These are phyloP conservation scores for Nemania sp. DNA, from an alignment of 2,329 filamentous ascomycete species.

Conservation along the genomic window DNA sequence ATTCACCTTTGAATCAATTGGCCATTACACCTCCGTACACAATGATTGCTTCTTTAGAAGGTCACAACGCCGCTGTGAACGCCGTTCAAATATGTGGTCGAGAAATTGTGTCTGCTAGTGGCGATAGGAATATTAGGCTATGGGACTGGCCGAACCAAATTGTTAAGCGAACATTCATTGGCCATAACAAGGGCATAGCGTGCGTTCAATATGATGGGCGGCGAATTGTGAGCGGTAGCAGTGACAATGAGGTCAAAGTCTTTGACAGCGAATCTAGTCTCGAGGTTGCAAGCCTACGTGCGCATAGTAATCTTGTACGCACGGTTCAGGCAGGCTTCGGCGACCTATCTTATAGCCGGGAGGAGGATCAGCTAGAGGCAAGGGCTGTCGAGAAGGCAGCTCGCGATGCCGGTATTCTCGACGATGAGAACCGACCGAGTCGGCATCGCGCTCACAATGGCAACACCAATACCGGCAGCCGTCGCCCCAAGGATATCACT, in stretches of 20 bases:
- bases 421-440: slow-evolving; percentile 51
- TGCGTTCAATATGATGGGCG: slow-evolving; percentile 97
- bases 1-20: slow-evolving; percentile 58
- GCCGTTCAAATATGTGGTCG: slow-evolving; percentile 89
- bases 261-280: slow-evolving; percentile 88
- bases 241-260: slow-evolving; percentile 94
- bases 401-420: slow-evolving; percentile 63
- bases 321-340: slow-evolving; percentile 96
- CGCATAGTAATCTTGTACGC: slow-evolving; percentile 86
- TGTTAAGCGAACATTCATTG: slow-evolving; percentile 82
- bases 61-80: slow-evolving; percentile 93
- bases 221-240: slow-evolving; percentile 94
- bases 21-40: slow-evolving; percentile 74
- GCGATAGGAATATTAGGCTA: slow-evolving; percentile 91
- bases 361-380: slow-evolving; percentile 80
- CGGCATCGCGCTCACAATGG: slow-evolving; percentile 64
- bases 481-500: slow-evolving; percentile 78
- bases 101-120: slow-evolving; percentile 93
- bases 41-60: slow-evolving; percentile 82
- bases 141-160: slow-evolving; percentile 89
- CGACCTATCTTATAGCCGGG: slow-evolving; percentile 82
- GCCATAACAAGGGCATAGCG: slow-evolving; percentile 94
- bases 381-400: slow-evolving; percentile 76
- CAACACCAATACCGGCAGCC: slow-evolving; percentile 68
- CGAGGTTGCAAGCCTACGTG: slow-evolving; percentile 87